Conservation (phyloP, 2,329 filamentous ascomycete genomes). For the Sclerotinia spermophila region DNA sequence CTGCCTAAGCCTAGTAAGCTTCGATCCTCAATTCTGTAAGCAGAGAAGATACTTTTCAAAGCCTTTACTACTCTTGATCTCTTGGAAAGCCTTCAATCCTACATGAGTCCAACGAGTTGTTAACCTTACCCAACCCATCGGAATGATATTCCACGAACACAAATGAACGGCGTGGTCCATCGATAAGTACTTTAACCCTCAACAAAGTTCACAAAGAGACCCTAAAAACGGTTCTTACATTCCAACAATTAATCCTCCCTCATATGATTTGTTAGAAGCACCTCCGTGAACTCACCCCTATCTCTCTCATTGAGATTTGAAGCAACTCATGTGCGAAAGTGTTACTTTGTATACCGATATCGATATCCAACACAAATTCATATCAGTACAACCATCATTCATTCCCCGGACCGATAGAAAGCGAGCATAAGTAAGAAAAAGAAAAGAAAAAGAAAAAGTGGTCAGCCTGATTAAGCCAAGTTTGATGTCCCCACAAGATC, state of each 20-base stretch:
- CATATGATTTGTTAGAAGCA: not conserved
- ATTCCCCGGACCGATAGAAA: not conserved
- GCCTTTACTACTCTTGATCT: not conserved
- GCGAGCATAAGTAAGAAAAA: not conserved
- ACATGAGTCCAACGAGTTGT: not conserved
- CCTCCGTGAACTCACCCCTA: not conserved
- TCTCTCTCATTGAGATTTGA: not conserved
- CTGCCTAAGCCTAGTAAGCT: not conserved
- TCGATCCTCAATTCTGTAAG: not conserved
- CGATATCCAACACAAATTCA: not conserved
- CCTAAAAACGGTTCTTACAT: not conserved
- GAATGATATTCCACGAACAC: not conserved
- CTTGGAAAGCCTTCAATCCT: not conserved
- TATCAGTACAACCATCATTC: too few species aligned
- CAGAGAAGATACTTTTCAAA: not conserved
- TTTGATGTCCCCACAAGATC: not conserved
- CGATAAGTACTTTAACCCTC: not conserved
- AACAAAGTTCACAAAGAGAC: not conserved
- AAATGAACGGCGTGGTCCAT: not conserved
- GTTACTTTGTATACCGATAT: not conserved
- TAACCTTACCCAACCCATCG: conserved; percentile 6
- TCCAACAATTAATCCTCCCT: not conserved
- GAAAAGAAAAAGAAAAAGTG: not conserved
- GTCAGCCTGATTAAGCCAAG: not conserved
- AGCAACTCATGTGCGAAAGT: not conserved